These are phyloP conservation scores for Mycena metata DNA, from an alignment of 768 basidiomycete species.

Conservation along the genomic window DNA sequence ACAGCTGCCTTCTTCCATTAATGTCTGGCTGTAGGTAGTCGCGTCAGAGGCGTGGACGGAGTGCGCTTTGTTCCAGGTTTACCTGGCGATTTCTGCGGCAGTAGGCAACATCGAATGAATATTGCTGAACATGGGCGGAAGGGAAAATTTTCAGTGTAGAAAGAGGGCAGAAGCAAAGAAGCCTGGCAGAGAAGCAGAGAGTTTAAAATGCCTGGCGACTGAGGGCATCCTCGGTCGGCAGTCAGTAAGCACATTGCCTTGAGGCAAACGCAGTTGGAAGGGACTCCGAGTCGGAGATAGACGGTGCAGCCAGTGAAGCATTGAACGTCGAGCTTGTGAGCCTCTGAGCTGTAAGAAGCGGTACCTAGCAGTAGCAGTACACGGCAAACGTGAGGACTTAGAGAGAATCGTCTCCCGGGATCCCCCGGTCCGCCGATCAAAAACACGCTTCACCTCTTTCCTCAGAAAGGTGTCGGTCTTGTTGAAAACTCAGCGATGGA, in stretches of 20 bases:
- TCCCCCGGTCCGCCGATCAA: not conserved
- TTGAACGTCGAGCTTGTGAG: no score
- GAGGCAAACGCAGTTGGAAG: slow-evolving; percentile 11
- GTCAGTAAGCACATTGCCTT: slow-evolving; percentile 8
- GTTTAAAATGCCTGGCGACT: slow-evolving; percentile 5
- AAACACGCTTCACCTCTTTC: no score
- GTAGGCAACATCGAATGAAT: slow-evolving; percentile 24
- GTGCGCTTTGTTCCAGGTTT: not conserved
- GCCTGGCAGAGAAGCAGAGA: slow-evolving; percentile 16
- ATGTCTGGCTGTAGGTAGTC: slow-evolving; percentile 63
- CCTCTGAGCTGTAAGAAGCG: no score
- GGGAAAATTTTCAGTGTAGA: not conserved
- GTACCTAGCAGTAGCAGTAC: no score
- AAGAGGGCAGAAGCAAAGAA: not conserved
- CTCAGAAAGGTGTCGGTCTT: no score
- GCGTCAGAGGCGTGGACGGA: not conserved
- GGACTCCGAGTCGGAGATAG: no score
- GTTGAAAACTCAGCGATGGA: no score
- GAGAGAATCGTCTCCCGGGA: no score
- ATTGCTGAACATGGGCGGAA: slow-evolving; percentile 19
- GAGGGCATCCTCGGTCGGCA: not conserved
- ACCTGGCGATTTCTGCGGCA: slow-evolving; percentile 30
- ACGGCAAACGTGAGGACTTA: no score
- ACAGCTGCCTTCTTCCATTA: slow-evolving; percentile 77
- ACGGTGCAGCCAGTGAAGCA: no score